Conservation (phyloP, 2,329 filamentous ascomycete species). For the Aspergillus nomiae region DNA sequence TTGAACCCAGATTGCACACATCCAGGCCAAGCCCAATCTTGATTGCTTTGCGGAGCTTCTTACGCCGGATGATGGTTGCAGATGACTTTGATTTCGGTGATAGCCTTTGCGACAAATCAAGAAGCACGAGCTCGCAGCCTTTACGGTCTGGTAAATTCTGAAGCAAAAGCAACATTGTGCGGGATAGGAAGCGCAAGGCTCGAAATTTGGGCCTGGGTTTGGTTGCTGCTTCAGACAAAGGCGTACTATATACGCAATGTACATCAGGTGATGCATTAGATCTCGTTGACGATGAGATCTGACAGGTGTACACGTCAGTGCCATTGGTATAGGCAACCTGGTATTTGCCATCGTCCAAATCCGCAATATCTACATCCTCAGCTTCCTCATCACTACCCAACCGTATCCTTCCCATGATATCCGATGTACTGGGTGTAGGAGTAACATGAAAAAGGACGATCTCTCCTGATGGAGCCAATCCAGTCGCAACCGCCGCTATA, state of each 20-base stretch:
- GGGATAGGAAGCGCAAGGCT: constrained; percentile 58
- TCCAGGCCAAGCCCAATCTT: constrained; percentile 78
- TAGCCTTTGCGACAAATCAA: constrained; percentile 34
- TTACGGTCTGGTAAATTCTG: constrained; percentile 57
- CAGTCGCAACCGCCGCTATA: constrained; percentile 77
- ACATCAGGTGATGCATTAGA: constrained; percentile 42
- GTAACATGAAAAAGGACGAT: constrained; percentile 77
- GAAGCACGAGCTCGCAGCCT: constrained; percentile 58
- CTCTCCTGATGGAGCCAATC: constrained; percentile 73
- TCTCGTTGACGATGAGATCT: constrained; percentile 55
- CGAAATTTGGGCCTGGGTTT: constrained; percentile 54
- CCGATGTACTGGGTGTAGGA: constrained; percentile 52
- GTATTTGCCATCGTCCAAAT: constrained; percentile 51
- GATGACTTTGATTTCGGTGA: constrained; percentile 24
- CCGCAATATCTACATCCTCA: constrained; percentile 48
- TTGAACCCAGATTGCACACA: constrained; percentile 66
- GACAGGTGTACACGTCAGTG: constrained; percentile 70
- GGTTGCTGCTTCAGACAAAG: constrained; percentile 33
- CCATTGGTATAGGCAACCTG: constrained; percentile 78
- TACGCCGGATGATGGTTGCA: constrained; percentile 52
- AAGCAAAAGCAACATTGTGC: constrained; percentile 56
- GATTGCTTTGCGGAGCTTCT: constrained; percentile 66
- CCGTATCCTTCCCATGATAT: constrained; percentile 57
- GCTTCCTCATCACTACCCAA: constrained; percentile 55
- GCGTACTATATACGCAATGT: constrained; percentile 42